Conservation (phyloP, 208 protist genomes). For the Angomonas deanei region DNA sequence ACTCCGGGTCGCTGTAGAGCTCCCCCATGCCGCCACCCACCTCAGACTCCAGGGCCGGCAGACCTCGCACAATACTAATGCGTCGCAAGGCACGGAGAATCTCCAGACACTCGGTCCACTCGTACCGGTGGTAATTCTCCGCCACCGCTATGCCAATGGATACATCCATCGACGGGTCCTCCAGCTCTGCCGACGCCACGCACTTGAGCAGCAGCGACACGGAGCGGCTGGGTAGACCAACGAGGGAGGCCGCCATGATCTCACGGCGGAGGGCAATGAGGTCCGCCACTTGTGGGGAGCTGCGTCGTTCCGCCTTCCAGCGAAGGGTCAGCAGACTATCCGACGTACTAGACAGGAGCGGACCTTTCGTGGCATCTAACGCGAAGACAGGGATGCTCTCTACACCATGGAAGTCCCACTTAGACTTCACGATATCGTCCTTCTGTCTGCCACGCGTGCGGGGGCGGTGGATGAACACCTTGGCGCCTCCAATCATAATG, state of each 20-base stretch:
- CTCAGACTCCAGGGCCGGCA: constrained; percentile 25
- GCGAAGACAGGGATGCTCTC: constrained; percentile 65
- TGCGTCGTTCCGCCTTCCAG: constrained; percentile 68
- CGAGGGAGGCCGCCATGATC: constrained; percentile 26
- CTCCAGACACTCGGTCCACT: constrained; percentile 61
- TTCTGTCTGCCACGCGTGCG: constrained; percentile 4
- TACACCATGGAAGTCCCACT: constrained; percentile 64
- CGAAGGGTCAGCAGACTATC: constrained; percentile 51
- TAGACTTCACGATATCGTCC: constrained; percentile 22
- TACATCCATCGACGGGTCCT: constrained; percentile 66
- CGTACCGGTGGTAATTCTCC: constrained; percentile 67
- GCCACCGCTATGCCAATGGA: constrained; percentile 65
- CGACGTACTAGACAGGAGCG: constrained; percentile 48
- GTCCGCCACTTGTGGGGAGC: constrained; percentile 40
- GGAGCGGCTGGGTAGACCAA: constrained; percentile 56
- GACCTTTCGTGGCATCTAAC: constrained; percentile 64
- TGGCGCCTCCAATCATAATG: constrained; percentile 10
- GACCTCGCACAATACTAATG: constrained; percentile 49
- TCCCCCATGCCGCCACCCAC: constrained; percentile 2
- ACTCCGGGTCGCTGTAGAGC: neutral
- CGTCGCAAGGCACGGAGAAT: constrained; percentile 76
- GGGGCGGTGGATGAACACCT: constrained; percentile 8
- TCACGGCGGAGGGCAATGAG: constrained; percentile 45
- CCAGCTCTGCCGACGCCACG: constrained; percentile 59
- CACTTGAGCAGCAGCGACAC: constrained; percentile 61